Evolutionary conservation across 768 basidiomycete species (phyloP).

Genomic region (Coprinellus micaceus): DNA sequence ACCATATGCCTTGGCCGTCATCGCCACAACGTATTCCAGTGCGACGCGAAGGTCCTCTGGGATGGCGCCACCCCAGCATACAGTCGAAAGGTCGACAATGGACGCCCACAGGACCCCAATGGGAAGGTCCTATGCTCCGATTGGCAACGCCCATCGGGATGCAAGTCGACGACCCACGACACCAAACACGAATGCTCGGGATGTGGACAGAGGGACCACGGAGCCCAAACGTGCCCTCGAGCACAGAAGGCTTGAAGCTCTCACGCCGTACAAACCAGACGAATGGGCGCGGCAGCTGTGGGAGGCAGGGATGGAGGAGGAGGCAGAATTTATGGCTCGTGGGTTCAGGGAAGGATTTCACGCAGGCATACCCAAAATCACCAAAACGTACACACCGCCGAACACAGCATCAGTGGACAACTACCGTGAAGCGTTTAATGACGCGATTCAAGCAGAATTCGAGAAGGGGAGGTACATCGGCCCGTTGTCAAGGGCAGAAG

Average conservation of each 20-base stretch:
- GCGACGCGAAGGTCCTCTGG: constrained; percentile 10
- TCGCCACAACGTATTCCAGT: constrained; percentile 21
- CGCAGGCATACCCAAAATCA: constrained; percentile 28
- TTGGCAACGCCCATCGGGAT: no score
- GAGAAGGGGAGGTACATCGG: constrained; percentile 26
- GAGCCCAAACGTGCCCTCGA: constrained; percentile 38
- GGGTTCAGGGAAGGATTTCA: constrained; percentile 30
- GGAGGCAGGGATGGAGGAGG: constrained; percentile 11
- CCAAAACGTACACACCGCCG: constrained; percentile 24
- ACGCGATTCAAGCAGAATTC: constrained; percentile 23
- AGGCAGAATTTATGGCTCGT: constrained; percentile 24
- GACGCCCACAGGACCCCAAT: no score
- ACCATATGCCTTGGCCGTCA: constrained; percentile 32
- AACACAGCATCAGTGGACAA: constrained; percentile 24
- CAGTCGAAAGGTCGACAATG: no score
- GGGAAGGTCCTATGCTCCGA: no score
- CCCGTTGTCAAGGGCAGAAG: constrained; percentile 19
- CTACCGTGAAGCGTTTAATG: constrained; percentile 9
- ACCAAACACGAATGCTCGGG: no score
- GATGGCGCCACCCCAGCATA: no score
- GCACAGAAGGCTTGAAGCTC: constrained; percentile 23
- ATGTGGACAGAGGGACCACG: no score
- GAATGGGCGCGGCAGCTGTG: constrained; percentile 28
- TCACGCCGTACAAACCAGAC: constrained; percentile 27
- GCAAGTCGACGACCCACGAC: no score